Conservation (phyloP, 495 filamentous ascomycete genomes). For the Aspergillus homomorphus region DNA sequence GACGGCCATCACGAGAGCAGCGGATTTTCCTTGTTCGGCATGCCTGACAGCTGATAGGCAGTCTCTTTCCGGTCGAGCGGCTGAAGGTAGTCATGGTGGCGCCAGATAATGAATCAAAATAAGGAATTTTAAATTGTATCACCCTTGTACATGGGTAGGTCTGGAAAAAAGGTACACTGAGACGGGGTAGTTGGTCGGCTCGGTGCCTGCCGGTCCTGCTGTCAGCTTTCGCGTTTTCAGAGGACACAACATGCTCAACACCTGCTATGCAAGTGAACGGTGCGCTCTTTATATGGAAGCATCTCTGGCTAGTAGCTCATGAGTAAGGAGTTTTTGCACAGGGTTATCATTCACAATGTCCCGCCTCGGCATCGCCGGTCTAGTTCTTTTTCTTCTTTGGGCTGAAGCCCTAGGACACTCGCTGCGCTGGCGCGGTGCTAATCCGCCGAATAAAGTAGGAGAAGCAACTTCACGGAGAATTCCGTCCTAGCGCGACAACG, state of each 20-base stretch:
- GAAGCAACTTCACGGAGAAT: neutral
- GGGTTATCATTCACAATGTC: neutral
- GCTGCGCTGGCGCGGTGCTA: neutral
- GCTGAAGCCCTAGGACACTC: neutral
- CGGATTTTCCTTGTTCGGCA: slow-evolving; percentile 42
- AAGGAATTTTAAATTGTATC: neutral
- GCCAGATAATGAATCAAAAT: neutral
- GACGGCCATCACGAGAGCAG: slow-evolving; percentile 41
- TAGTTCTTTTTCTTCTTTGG: neutral
- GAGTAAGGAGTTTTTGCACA: neutral
- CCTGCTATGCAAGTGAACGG: neutral
- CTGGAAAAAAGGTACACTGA: neutral
- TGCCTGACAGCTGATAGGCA: slow-evolving; percentile 44
- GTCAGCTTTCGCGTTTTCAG: neutral
- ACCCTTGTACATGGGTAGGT: neutral
- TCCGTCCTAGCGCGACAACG: neutral
- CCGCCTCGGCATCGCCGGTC: neutral
- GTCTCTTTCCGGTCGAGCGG: slow-evolving; percentile 34
- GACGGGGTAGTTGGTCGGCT: neutral
- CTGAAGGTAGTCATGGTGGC: slow-evolving; percentile 13
- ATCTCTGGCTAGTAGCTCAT: neutral
- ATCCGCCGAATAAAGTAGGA: neutral
- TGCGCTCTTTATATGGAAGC: neutral
- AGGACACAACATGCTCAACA: neutral
- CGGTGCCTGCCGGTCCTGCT: neutral